Evolutionary conservation across 2,329 filamentous ascomycete species (phyloP), one percentile per base, ranked within the genome.

Genomic region (Aspergillus hortae): DNA sequence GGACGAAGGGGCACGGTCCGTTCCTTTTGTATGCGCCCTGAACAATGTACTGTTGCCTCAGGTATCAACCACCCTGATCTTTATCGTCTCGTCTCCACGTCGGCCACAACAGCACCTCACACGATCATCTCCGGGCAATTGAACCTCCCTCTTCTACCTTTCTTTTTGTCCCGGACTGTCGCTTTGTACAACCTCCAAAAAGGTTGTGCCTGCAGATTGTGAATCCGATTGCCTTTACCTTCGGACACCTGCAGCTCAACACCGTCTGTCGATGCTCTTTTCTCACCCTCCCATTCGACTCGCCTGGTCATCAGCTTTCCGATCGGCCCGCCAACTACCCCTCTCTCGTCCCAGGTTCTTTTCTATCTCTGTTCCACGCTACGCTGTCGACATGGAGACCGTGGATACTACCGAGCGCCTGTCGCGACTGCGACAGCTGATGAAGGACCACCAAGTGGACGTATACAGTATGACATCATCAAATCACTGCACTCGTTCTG

Each of bases 381-480:
- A 62, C 56, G 58, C 66, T 41, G 52, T 75, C 71, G 80, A 85
- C 32, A 95, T 94, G 89, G 88, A 84, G 67, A 84, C 81, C 48
- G 86, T 95, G 60, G 79, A 94, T 73, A 96, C 92, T 33, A 84
- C 85, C 50, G 79, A 84, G 56, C 88, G 90, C 64, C 83, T 99
- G 59, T 74, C 83, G 58, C 81, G 83, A 73, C 81, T 99, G 65
- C 84, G 94, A 67, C 79, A 86, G 69, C 78, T 96, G 68, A 99
- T 99, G 94, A 86, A 84, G 74, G 81, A 92, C 72, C 81, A 88
- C 66, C 87, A 90, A 59, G 81, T 99, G 60, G 91, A 97, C 72
- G 81, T 97, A 55, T 99, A 99, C 77, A 87, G 92, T 96, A 85
- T 58, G 60, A 56, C 41, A 52, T 59, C 60, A 63, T 55, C 56